Percentiles rank a stretch among this genome's conserved stretches.
Evolutionary conservation across 257 asterid species (phyloP).

Genomic region (Solanum medicagineum): DNA sequence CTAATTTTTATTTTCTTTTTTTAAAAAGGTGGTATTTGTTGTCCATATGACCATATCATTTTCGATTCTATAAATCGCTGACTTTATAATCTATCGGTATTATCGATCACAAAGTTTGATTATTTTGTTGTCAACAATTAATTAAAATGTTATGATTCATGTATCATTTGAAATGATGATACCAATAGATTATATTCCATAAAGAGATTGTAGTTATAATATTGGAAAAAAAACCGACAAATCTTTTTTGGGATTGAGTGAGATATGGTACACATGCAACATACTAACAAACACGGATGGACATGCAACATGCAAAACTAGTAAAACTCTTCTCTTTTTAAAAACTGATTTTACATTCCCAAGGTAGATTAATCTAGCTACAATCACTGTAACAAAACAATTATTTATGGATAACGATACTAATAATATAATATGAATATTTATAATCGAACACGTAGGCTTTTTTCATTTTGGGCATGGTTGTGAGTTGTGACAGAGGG

Average conservation of each 20-base stretch:
- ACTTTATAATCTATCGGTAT: background rate
- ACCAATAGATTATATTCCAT: background rate
- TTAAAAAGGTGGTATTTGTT: background rate
- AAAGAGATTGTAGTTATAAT: background rate
- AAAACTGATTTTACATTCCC: background rate
- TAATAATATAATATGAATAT: too few species aligned
- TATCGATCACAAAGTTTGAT: background rate
- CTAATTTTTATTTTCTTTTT: background rate
- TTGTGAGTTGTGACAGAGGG: background rate
- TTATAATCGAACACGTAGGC: too few species aligned
- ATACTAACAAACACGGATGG: background rate
- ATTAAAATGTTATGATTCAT: background rate
- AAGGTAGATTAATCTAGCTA: too few species aligned
- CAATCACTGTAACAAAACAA: too few species aligned
- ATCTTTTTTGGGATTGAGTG: constrained; percentile 41
- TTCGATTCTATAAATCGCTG: background rate
- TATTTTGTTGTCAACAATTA: background rate
- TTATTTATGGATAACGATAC: too few species aligned
- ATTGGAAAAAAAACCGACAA: constrained; percentile 34
- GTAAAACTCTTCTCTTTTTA: background rate
- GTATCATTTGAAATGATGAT: background rate
- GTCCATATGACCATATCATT: background rate
- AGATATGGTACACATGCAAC: constrained; percentile 22
- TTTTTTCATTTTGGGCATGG: background rate
- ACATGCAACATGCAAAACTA: background rate